A percentile compares a stretch with the other conserved stretches of the same genome.
Conservation (phyloP, 306 rosid genomes). For the Lupinus albus region DNA sequence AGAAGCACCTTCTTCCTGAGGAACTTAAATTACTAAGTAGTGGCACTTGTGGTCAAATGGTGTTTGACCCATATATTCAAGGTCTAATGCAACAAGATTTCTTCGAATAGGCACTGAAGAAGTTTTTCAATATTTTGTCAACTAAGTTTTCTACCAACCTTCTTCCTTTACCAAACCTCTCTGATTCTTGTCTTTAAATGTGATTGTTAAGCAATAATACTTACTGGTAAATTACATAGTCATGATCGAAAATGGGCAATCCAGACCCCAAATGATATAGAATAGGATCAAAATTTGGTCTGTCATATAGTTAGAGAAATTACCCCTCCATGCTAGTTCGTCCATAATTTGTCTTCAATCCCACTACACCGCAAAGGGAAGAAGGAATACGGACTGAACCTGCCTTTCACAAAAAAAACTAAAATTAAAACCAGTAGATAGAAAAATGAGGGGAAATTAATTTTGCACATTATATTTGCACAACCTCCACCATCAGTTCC, state of each 20-base stretch:
- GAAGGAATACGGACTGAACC: slow-evolving; percentile 97
- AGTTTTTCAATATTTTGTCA: slow-evolving; percentile 30
- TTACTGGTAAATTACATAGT: background rate
- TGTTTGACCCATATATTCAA: slow-evolving; percentile 19
- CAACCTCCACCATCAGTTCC: slow-evolving; percentile 99
- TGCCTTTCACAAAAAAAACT: slow-evolving; percentile 52
- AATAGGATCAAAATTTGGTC: slow-evolving; percentile 18
- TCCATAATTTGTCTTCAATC: slow-evolving; percentile 83
- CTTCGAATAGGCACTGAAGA: slow-evolving; percentile 15
- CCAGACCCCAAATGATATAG: slow-evolving; percentile 28
- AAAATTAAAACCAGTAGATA: slow-evolving; percentile 30
- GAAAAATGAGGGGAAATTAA: slow-evolving; percentile 25
- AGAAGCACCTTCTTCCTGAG: slow-evolving; percentile 20
- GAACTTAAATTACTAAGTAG: slow-evolving; percentile 2
- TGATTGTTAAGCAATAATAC: background rate
- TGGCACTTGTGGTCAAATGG: background rate
- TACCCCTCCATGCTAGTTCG: slow-evolving; percentile 81
- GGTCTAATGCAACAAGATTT: slow-evolving; percentile 29
- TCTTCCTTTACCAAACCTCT: slow-evolving; percentile 19
- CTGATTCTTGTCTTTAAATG: slow-evolving; percentile 13
- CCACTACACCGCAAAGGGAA: slow-evolving; percentile 96
- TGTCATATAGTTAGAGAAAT: slow-evolving; percentile 44
- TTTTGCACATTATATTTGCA: slow-evolving; percentile 39
- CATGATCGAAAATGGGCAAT: slow-evolving; percentile 29
- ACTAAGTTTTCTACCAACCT: background rate